A percentile compares a stretch with the other conserved stretches of the same genome.
Evolutionary conservation across 208 protist species (phyloP).

Genomic region (Angomonas ambiguus): DNA sequence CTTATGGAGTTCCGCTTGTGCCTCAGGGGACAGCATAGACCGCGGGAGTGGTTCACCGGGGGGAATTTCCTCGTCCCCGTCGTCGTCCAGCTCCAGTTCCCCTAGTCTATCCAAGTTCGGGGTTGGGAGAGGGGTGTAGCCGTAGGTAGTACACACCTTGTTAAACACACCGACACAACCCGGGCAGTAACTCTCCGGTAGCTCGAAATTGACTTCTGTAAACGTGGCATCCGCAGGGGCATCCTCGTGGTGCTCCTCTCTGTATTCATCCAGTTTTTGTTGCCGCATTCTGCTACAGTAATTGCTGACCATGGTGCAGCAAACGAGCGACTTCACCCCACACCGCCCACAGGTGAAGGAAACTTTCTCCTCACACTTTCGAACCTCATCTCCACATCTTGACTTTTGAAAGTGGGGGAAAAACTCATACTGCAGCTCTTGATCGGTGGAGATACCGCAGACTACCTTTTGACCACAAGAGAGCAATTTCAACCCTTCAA

Average conservation of each 20-base stretch:
- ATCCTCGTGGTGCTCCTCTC: conserved; percentile 6
- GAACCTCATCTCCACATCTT: conserved; percentile 46
- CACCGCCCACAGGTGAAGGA: conserved; percentile 65
- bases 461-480: conserved; percentile 80
- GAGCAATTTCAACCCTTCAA: conserved; percentile 60
- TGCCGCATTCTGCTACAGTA: conserved; percentile 17
- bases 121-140: conserved; percentile 9
- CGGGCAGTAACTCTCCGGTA: conserved; percentile 51
- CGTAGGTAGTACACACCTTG: conserved; percentile 57
- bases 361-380: conserved; percentile 45
- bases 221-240: background rate
- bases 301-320: conserved; percentile 43
- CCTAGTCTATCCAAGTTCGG: background rate
- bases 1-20: conserved; percentile 40
- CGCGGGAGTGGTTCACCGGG: conserved; percentile 23
- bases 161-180: conserved; percentile 81
- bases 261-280: background rate
- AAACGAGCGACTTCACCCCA: conserved; percentile 39
- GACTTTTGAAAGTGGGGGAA: conserved; percentile 73
- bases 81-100: conserved; percentile 16
- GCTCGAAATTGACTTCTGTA: conserved; percentile 16
- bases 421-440: conserved; percentile 35
- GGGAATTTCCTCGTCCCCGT: conserved; percentile 10
- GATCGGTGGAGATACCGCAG: conserved; percentile 45
- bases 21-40: conserved; percentile 44